phyloP scores from a whole-genome alignment of 495 filamentous ascomycete genomes.

The Peziza echinospora region DNA sequence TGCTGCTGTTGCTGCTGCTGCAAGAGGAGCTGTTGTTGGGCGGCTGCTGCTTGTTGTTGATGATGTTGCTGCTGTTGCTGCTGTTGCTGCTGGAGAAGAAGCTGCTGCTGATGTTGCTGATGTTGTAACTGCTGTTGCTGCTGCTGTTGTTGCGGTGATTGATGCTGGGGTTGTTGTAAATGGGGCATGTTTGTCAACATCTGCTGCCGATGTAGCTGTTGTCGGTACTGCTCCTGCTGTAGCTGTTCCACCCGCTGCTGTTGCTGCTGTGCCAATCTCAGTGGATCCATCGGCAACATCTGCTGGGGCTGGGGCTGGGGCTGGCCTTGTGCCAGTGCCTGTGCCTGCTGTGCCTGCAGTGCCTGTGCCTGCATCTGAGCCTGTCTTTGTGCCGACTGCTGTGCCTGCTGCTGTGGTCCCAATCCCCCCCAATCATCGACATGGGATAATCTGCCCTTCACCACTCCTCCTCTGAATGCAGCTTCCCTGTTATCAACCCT shows the following conservation, averaged over 20 bases:
- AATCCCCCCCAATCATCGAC: not conserved
- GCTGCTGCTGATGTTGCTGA: not conserved
- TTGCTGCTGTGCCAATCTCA: no score
- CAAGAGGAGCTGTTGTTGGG: not conserved
- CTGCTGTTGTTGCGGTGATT: slow-evolving; percentile 4
- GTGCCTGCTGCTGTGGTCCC: not conserved
- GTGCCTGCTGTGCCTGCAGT: not conserved
- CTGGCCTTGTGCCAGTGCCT: not conserved
- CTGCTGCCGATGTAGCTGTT: not conserved
- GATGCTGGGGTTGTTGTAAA: slow-evolving; percentile 6
- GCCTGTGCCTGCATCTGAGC: not conserved
- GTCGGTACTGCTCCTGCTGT: not conserved
- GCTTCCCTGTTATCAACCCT: not conserved
- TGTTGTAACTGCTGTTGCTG: not conserved
- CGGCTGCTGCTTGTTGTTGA: no score
- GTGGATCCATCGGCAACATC: no score
- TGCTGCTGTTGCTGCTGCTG: not conserved
- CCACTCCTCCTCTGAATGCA: not conserved
- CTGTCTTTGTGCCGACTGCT: not conserved
- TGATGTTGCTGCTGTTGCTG: not conserved
- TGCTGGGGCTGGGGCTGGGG: not conserved
- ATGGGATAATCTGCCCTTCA: not conserved
- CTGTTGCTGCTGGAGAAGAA: not conserved
- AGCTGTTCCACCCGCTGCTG: not conserved
- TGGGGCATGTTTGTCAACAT: not conserved